phyloP scores from a whole-genome alignment of 306 rosid genomes.

The Hippophae gyantsensis region DNA sequence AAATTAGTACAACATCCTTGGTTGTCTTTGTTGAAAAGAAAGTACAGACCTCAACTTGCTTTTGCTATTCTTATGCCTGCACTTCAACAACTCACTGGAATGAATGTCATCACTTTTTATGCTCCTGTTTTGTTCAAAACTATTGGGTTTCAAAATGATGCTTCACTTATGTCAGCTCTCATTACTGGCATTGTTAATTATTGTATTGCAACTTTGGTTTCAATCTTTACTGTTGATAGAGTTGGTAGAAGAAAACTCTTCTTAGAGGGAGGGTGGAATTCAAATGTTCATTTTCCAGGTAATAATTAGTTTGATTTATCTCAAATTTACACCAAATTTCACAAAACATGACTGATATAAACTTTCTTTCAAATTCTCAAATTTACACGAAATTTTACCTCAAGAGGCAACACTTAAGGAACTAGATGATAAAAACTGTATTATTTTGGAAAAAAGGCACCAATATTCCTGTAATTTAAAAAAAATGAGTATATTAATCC shows the following conservation, averaged over 20 bases:
- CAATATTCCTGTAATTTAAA: no score
- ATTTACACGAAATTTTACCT: no score
- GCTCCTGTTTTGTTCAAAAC: slow-evolving; percentile 76
- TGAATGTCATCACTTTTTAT: slow-evolving; percentile 65
- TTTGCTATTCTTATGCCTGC: slow-evolving; percentile 57
- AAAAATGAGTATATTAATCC: no score
- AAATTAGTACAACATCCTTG: slow-evolving; percentile 47
- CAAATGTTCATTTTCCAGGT: slow-evolving; percentile 71
- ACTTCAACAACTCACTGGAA: slow-evolving; percentile 77
- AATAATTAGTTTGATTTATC: background rate
- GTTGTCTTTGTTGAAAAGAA: slow-evolving; percentile 31
- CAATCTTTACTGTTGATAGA: slow-evolving; percentile 48
- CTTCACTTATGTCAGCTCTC: slow-evolving; percentile 53
- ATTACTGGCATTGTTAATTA: slow-evolving; percentile 45
- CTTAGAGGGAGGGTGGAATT: slow-evolving; percentile 56
- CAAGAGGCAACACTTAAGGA: no score
- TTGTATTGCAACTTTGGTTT: slow-evolving; percentile 30
- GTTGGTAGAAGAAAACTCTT: slow-evolving; percentile 65
- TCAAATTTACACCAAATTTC: no score
- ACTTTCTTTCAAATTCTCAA: no score
- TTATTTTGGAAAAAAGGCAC: no score
- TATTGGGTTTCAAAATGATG: slow-evolving; percentile 54
- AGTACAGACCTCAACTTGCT: slow-evolving; percentile 62
- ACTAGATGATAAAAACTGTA: no score
- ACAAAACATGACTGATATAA: no score